phyloP scores from a whole-genome alignment of 78 protist genomes.

The Dictyostelium brefeldianum region DNA sequence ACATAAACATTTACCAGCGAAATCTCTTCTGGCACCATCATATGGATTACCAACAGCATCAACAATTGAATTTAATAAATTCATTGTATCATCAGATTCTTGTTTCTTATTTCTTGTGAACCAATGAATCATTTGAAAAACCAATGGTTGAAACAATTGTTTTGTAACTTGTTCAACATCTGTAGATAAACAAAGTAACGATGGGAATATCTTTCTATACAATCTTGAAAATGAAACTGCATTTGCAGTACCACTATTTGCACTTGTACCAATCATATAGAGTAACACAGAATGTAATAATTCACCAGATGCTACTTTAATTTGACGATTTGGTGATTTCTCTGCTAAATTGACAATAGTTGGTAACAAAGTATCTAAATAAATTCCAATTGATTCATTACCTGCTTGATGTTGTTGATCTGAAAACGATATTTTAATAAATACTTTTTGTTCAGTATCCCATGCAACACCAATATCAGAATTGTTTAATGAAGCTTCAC shows the following conservation, averaged over 20 bases:
- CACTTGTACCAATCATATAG: constrained; percentile 81
- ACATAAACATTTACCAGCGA: constrained; percentile 73
- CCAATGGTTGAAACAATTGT: constrained; percentile 87
- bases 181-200: constrained; percentile 69
- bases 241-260: neutral
- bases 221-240: neutral
- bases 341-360: constrained; percentile 80
- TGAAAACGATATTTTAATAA: constrained; percentile 61
- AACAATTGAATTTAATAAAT: constrained; percentile 75
- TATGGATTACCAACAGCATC: constrained; percentile 69
- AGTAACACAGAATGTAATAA: constrained; percentile 88
- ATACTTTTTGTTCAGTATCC: constrained; percentile 61
- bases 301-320: constrained; percentile 91
- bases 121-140: constrained; percentile 89
- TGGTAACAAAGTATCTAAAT: constrained; percentile 81
- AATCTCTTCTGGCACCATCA: constrained; percentile 85
- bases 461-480: constrained; percentile 76
- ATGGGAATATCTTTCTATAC: constrained; percentile 83
- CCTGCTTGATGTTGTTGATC: constrained; percentile 26
- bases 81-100: constrained; percentile 75
- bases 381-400: neutral
- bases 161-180: constrained; percentile 90
- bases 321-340: constrained; percentile 78
- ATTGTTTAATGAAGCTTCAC: neutral
- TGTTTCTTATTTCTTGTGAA: constrained; percentile 49